Percentiles rank a stretch among this genome's conserved stretches.
Evolutionary conservation across 345 rosid genomes (phyloP).

Genomic region (Microcos paniculata): DNA sequence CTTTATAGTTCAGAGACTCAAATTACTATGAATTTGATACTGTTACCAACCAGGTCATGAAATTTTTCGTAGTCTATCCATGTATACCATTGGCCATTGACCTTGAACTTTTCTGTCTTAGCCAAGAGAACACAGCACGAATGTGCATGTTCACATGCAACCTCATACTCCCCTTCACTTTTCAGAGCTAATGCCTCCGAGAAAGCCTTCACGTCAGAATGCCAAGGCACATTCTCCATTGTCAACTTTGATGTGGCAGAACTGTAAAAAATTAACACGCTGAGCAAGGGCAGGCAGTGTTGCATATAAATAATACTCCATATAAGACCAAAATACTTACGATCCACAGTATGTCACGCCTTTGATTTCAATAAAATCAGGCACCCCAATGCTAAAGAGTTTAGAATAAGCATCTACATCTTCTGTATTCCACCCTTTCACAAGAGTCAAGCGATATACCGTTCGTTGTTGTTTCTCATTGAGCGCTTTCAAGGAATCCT

Average conservation of each 20-base stretch:
- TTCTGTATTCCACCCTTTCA: constrained; percentile 97
- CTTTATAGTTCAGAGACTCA: not conserved
- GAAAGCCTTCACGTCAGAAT: constrained; percentile 82
- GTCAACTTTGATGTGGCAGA: constrained; percentile 94
- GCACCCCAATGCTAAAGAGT: constrained; percentile 84
- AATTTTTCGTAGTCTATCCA: constrained; percentile 99
- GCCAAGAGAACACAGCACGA: constrained; percentile 95
- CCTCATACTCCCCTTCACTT: constrained; percentile 82
- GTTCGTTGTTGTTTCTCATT: constrained; percentile 84
- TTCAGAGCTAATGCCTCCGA: constrained; percentile 79
- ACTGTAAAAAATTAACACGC: constrained; percentile 33
- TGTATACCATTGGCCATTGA: constrained; percentile 81
- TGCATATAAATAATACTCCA: not conserved
- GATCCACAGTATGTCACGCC: constrained; percentile 96
- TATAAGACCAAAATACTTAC: constrained; percentile 37
- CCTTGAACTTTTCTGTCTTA: constrained; percentile 81
- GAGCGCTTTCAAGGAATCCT: constrained; percentile 89
- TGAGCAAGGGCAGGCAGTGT: constrained; percentile 16
- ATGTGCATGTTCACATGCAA: constrained; percentile 96
- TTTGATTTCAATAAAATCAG: constrained; percentile 96
- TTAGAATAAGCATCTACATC: constrained; percentile 81
- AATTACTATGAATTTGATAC: constrained; percentile 3
- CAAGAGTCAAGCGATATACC: constrained; percentile 87
- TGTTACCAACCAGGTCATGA: constrained; percentile 73
- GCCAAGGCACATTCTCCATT: constrained; percentile 99